phyloP scores from a whole-genome alignment of 257 asterid species.

The Hygrophila difformis region DNA sequence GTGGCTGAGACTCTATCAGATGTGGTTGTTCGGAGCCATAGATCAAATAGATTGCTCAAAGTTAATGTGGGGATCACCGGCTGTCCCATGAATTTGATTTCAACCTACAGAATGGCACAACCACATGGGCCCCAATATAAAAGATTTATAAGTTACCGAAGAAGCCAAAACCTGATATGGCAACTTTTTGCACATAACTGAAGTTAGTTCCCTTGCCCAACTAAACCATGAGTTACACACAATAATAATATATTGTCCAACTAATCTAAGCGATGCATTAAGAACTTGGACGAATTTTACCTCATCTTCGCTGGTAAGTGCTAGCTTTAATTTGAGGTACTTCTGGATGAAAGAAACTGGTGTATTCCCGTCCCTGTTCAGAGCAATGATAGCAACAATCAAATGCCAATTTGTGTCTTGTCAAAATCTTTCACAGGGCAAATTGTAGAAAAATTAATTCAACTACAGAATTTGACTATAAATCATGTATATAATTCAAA shows the following conservation, averaged over 20 bases:
- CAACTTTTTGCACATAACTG: no score
- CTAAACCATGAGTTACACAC: no score
- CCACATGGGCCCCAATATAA: no score
- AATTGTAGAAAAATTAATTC: no score
- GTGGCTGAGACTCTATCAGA: slow-evolving; percentile 45
- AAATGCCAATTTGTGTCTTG: no score
- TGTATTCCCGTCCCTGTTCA: slow-evolving; percentile 72
- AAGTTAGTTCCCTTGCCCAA: not conserved
- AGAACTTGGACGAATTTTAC: slow-evolving; percentile 27
- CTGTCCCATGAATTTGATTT: slow-evolving; percentile 83
- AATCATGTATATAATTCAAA: no score
- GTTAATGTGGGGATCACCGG: slow-evolving; percentile 60
- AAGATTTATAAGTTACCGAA: no score
- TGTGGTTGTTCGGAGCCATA: slow-evolving; percentile 61
- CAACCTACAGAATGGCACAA: slow-evolving; percentile 43
- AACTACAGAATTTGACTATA: no score
- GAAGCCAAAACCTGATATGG: not conserved
- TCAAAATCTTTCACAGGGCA: no score
- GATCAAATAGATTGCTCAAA: slow-evolving; percentile 53
- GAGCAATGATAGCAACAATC: no score
- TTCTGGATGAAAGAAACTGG: slow-evolving; percentile 76
- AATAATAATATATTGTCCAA: not conserved
- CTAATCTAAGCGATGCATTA: not conserved
- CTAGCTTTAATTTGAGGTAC: slow-evolving; percentile 75
- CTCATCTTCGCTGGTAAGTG: slow-evolving; percentile 73